A percentile compares a stretch with the other conserved stretches of the same genome.
Evolutionary conservation across 352 stramenopile species (phyloP).

Genomic region (Phytophthora macrochlamydospora): DNA sequence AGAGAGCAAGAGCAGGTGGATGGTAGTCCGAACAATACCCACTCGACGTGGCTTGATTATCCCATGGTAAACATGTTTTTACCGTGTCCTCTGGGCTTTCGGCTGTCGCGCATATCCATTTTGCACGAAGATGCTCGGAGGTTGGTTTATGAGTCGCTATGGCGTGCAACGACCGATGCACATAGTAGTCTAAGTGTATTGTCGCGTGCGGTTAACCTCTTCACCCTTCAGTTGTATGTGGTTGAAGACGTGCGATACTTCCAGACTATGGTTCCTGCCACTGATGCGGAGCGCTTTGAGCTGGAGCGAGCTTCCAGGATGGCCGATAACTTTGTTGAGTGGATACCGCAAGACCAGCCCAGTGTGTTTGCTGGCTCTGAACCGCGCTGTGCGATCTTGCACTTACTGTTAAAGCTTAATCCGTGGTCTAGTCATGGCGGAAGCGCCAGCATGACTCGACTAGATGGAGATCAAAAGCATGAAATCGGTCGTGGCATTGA

Average conservation of each 20-base stretch:
- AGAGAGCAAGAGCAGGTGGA: constrained; percentile 70
- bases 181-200: constrained; percentile 70
- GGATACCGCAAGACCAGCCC: constrained; percentile 55
- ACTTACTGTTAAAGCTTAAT: constrained; percentile 75
- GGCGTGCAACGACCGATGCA: constrained; percentile 58
- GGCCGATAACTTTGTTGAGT: constrained; percentile 61
- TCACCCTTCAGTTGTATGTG: constrained; percentile 85
- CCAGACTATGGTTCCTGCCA: constrained; percentile 48
- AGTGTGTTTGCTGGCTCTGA: constrained; percentile 35
- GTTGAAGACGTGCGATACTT: constrained; percentile 78
- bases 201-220: constrained; percentile 75
- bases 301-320: constrained; percentile 47
- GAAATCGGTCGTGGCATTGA: constrained; percentile 81
- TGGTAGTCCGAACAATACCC: constrained; percentile 59
- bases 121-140: constrained; percentile 61
- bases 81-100: constrained; percentile 68
- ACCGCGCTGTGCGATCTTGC: constrained; percentile 46
- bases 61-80: constrained; percentile 85
- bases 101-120: constrained; percentile 58
- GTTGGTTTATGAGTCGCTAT: constrained; percentile 77
- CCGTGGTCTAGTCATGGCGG: constrained; percentile 67
- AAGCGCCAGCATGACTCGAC: constrained; percentile 56
- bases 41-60: constrained; percentile 82
- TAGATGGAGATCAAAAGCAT: constrained; percentile 86
- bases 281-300: constrained; percentile 50